Percentiles rank a stretch among this genome's conserved stretches.
These are phyloP conservation scores for Penicillium frequentans DNA, from an alignment of 2,329 filamentous ascomycete genomes.

Conservation along the genomic window DNA sequence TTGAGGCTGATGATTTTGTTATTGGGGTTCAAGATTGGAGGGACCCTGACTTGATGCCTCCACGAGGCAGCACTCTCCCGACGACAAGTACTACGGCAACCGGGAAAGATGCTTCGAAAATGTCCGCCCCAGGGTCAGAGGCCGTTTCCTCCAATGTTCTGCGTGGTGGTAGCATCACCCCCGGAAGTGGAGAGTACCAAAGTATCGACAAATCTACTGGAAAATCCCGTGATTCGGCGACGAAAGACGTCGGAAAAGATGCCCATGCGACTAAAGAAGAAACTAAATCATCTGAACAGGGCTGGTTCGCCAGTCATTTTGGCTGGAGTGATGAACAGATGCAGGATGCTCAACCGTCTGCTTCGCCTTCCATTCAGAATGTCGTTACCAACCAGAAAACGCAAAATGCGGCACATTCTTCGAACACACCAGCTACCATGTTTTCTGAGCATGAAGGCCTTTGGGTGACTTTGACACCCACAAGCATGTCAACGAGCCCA, in stretches of 20 bases:
- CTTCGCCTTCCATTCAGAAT: slow-evolving; percentile 9
- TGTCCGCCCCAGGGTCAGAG: slow-evolving; percentile 32
- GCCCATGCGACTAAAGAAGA: slow-evolving; percentile 8
- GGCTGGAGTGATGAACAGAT: slow-evolving; percentile 26
- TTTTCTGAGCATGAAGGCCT: slow-evolving; percentile 69
- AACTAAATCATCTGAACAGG: slow-evolving; percentile 14
- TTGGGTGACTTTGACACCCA: slow-evolving; percentile 95
- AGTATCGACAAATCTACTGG: slow-evolving; percentile 39
- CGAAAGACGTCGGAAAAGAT: slow-evolving; percentile 12
- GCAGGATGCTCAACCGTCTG: slow-evolving; percentile 11
- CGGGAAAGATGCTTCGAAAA: slow-evolving; percentile 29
- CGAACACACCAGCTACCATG: slow-evolving; percentile 28
- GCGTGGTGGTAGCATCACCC: slow-evolving; percentile 67
- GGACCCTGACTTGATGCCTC: slow-evolving; percentile 69
- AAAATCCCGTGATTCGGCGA: slow-evolving; percentile 13
- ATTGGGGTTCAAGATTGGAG: slow-evolving; percentile 88
- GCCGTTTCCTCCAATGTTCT: slow-evolving; percentile 38
- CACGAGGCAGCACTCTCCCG: slow-evolving; percentile 29
- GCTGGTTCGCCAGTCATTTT: slow-evolving; percentile 40
- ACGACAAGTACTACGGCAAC: slow-evolving; percentile 24
- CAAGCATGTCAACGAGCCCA: slow-evolving; percentile 80
- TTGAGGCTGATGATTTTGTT: slow-evolving; percentile 63
- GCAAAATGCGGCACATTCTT: slow-evolving; percentile 12
- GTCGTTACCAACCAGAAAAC: slow-evolving; percentile 17
- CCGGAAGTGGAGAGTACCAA: slow-evolving; percentile 70